Evolutionary conservation across 768 basidiomycete species (phyloP).

Genomic region (Hydnum rufescens): DNA sequence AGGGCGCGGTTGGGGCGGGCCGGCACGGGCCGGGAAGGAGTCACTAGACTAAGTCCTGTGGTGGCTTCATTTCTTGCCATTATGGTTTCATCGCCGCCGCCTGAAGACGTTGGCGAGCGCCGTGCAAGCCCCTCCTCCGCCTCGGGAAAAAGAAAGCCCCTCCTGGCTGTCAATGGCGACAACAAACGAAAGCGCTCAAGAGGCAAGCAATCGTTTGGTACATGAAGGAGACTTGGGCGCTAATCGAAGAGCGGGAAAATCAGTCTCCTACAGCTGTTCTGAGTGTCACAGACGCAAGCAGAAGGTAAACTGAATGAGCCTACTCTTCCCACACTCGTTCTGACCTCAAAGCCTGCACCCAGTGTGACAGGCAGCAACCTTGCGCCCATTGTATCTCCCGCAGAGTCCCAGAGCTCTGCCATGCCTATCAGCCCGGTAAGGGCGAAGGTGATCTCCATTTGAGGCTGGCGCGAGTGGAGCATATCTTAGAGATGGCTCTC

Average conservation of each 20-base stretch:
- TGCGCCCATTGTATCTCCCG: constrained; percentile 74
- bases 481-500: constrained; percentile 59
- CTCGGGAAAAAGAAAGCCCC: background rate
- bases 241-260: too few species aligned
- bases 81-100: background rate
- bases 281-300: constrained; percentile 82
- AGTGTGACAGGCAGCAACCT: constrained; percentile 76
- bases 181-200: background rate
- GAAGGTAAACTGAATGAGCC: constrained; percentile 30
- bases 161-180: background rate
- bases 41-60: background rate
- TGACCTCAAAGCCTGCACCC: constrained; percentile 3
- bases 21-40: background rate
- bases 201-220: background rate
- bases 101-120: background rate
- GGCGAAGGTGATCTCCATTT: constrained; percentile 50
- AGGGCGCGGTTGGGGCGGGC: background rate
- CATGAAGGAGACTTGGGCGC: too few species aligned
- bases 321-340: background rate
- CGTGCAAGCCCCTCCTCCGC: too few species aligned
- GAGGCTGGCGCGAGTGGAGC: constrained; percentile 56
- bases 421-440: constrained; percentile 76
- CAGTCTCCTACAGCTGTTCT: constrained; percentile 11
- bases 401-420: constrained; percentile 75
- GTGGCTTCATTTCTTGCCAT: background rate